A percentile compares a stretch with the other conserved stretches of the same genome.
Evolutionary conservation across 2,329 filamentous ascomycete genomes (phyloP).

Genomic region (Penicillium italicum): DNA sequence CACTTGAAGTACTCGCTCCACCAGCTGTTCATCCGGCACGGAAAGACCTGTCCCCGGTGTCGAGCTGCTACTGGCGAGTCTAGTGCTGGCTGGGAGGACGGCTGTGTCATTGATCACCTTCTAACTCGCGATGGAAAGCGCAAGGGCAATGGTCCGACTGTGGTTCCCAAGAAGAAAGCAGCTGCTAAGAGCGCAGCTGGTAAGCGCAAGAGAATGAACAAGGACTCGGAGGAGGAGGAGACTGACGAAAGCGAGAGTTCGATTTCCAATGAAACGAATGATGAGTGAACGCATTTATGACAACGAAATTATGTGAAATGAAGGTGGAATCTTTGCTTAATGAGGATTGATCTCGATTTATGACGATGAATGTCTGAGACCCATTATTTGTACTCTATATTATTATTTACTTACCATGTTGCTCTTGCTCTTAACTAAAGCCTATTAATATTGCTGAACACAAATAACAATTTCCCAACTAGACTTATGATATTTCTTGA

Average conservation of each 20-base stretch:
- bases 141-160: slow-evolving; percentile 24
- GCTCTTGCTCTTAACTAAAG: background rate
- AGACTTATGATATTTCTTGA: background rate
- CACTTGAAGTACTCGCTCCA: slow-evolving; percentile 62
- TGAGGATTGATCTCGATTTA: background rate
- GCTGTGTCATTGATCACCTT: slow-evolving; percentile 62
- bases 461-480: background rate
- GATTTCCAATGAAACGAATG: background rate
- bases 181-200: background rate
- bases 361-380: background rate
- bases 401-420: background rate
- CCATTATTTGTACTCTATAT: background rate
- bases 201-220: background rate
- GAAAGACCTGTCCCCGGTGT: slow-evolving; percentile 59
- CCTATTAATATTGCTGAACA: background rate
- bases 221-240: background rate
- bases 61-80: slow-evolving; percentile 58
- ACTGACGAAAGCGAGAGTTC: slow-evolving; percentile 2
- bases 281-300: background rate
- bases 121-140: slow-evolving; percentile 56
- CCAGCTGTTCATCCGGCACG: slow-evolving; percentile 60
- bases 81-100: slow-evolving; percentile 60
- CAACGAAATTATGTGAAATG: background rate
- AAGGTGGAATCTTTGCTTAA: background rate
- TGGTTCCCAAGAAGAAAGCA: slow-evolving; percentile 1